Base-by-base conservation (phyloP, 768 basidiomycete genomes). In the Inosperma sp. region DNA sequence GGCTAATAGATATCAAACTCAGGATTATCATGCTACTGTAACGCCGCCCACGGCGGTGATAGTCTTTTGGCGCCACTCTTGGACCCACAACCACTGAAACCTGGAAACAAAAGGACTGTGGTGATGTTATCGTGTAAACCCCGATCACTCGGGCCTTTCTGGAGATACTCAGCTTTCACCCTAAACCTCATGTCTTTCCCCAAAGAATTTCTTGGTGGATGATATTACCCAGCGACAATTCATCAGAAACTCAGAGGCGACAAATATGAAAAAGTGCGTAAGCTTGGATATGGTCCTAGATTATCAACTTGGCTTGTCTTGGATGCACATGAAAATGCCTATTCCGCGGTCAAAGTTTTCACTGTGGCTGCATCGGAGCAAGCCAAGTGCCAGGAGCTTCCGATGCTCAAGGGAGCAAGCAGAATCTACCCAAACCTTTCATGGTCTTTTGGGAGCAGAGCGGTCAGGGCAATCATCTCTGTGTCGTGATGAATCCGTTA, bases 101-200 rank as follows among this genome's bases (percentile, higher is more conserved):
- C n/a, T n/a, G n/a, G n/a, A n/a, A n/a, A n/a, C n/a, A n/a, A n/a
- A n/a, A n/a, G n/a, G n/a, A n/a, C n/a, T n/a, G n/a, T n/a, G n/a
- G n/a, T n/a, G n/a, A n/a, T n/a, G n/a, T n/a, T n/a, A n/a, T n/a
- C n/a, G n/a, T n/a, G n/a, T n/a, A n/a, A n/a, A n/a, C n/a, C n/a
- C n/a, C n/a, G n/a, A n/a, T n/a, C n/a, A n/a, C n/a, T n/a, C n/a
- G n/a, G n/a, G n/a, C n/a, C n/a, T n/a, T n/a, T n/a, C n/a, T n/a
- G n/a, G n/a, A n/a, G n/a, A n/a, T n/a, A n/a, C n/a, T n/a, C n/a
- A n/a, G n/a, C n/a, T n/a, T n/a, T n/a, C n/a, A n/a, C n/a, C n/a
- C n/a, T n/a, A n/a, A n/a, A n/a, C n/a, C n/a, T n/a, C n/a, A 56
- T 56, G 49, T 54, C 52, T 19, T 59, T 56, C 36, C 55, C 58